Base-by-base conservation (phyloP, 2,329 filamentous ascomycete genomes). In the Akanthomyces muscarius region DNA sequence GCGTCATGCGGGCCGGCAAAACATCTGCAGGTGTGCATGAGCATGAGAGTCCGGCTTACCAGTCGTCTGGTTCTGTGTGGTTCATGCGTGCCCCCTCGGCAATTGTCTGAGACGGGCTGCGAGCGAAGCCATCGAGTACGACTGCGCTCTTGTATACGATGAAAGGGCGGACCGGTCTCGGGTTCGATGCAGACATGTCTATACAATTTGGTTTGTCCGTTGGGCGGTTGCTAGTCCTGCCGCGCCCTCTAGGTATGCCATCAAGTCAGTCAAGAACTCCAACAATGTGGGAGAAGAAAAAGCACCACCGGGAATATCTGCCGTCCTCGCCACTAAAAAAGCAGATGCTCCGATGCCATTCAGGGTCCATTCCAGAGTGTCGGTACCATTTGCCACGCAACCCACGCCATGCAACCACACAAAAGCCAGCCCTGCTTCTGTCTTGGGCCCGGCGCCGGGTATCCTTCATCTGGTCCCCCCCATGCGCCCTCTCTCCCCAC, bases 401-500 rank as follows among this genome's bases (percentile, higher is more conserved):
- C 28, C 28, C 28, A 30, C 28, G 28, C 28, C 42, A 56, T 25
- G 41, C 45, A 56, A 45, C 38, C 53, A 45, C 25, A 36, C 25
- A 44, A 52, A 30, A 33, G 18, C 30, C 10, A 36, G 33, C 11
- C n/a, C 23, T 41, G 41, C 41, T 56, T 44, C 41, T 7, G n/a
- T 42, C 25, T 50, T 25, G n/a, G 42, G 41, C n/a, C 52, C n/a
- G 28, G 30, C 6, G 25, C 18, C n/a, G 18, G 51, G 51, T 53
- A 53, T 47, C 38, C 45, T 50, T 50, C 57, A 52, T 42, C 57
- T 52, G 57, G n/a, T 60, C 30, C 55, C 44, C 42, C 55, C 57
- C 13, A 11, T 16, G 10, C 36, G 28, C 33, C 33, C 33, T 36
- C 18, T 28, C 42, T 48, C 55, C n/a, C 42, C 55, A 38, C 30